These are phyloP conservation scores for Passalora sequoiae DNA, from an alignment of 2,329 filamentous ascomycete species.

Conservation along the genomic window DNA sequence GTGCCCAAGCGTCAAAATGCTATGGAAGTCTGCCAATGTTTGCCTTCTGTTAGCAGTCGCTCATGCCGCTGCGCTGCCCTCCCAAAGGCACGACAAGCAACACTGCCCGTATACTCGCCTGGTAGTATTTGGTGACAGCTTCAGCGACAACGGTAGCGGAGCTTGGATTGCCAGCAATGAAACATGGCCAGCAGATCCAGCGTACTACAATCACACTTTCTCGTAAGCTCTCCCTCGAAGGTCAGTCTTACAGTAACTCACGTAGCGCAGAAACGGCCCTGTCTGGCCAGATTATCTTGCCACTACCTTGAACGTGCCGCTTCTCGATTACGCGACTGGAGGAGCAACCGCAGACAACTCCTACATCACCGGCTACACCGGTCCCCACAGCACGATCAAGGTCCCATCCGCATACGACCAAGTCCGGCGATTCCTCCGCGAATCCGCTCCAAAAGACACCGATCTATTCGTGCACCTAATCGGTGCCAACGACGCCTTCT, in stretches of 20 bases:
- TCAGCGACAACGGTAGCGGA: slow-evolving; percentile 8
- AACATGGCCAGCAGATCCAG: slow-evolving; percentile 8
- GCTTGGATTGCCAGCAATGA: slow-evolving; percentile 7
- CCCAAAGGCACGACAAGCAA: background rate
- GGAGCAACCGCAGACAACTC: slow-evolving; percentile 10
- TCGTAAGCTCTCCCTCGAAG: slow-evolving; percentile 5
- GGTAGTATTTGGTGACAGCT: slow-evolving; percentile 12
- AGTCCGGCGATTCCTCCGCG: background rate
- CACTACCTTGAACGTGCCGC: background rate
- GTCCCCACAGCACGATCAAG: slow-evolving; percentile 4
- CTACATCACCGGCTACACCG: slow-evolving; percentile 7
- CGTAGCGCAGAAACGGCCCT: slow-evolving; percentile 2
- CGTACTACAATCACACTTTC: slow-evolving; percentile 11
- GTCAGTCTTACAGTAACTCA: too few relatives aligned
- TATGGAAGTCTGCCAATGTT: background rate
- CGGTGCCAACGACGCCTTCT: too few relatives aligned
- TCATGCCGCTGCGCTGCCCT: background rate
- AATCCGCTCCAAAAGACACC: background rate
- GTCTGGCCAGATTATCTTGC: slow-evolving; percentile 1
- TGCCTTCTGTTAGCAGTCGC: background rate
- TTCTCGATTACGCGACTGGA: slow-evolving; percentile 5
- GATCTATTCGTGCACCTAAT: slow-evolving; percentile 5
- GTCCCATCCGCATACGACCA: slow-evolving; percentile 9
- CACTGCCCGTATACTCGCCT: slow-evolving; percentile 4
- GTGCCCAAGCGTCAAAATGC: too few relatives aligned